A percentile compares a stretch with the other conserved stretches of the same genome.
phyloP scores from a whole-genome alignment of 441 rosid species.

The Capsella rubella region DNA sequence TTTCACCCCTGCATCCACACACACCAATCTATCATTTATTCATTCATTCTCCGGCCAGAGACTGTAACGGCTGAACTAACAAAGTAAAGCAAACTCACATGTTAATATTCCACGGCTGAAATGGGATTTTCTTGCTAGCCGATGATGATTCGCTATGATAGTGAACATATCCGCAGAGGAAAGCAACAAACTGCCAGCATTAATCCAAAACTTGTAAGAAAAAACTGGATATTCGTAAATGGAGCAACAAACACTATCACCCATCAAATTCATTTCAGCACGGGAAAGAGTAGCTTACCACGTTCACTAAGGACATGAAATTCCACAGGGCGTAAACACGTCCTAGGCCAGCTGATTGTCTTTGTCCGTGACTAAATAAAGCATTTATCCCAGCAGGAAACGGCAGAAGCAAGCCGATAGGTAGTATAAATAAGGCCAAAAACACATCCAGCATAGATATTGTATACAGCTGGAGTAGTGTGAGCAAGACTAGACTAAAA shows the following conservation, averaged over 20 bases:
- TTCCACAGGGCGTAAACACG: constrained; percentile 98
- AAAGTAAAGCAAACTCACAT: constrained; percentile 60
- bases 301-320: constrained; percentile 80
- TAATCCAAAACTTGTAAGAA: constrained; percentile 30
- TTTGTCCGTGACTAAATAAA: constrained; percentile 94
- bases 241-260: background rate
- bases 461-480: constrained; percentile 94
- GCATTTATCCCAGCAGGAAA: constrained; percentile 99
- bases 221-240: background rate
- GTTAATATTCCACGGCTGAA: constrained; percentile 98
- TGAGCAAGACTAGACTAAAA: constrained; percentile 97
- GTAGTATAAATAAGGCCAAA: constrained; percentile 85
- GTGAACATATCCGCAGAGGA: constrained; percentile 89
- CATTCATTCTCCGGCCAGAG: background rate
- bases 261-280: background rate
- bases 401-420: constrained; percentile 92
- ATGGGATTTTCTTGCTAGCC: constrained; percentile 65
- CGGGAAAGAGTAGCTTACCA: constrained; percentile 62
- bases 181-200: constrained; percentile 79
- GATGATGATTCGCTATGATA: constrained; percentile 64
- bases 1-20: constrained; percentile 82
- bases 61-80: background rate
- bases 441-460: constrained; percentile 80
- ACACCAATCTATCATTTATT: background rate
- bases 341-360: constrained; percentile 95